phyloP scores from a whole-genome alignment of 83 land plant species.

The Picea abies region DNA sequence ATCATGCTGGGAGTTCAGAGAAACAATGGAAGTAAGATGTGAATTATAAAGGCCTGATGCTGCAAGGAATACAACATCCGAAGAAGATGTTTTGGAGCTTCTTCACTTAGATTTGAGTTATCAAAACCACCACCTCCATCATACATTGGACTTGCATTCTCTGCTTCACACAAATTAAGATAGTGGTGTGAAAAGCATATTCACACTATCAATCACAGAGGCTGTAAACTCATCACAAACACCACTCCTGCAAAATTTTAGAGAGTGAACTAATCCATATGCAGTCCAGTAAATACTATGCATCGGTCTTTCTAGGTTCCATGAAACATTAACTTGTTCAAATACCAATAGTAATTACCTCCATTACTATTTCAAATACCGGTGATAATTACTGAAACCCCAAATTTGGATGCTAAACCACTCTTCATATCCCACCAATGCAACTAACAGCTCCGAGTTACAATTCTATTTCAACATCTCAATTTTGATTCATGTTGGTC shows the following conservation, averaged over 20 bases:
- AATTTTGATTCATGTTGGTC: too few relatives aligned
- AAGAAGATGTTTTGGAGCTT: constrained; percentile 84
- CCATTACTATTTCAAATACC: constrained; percentile 96
- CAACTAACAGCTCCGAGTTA: constrained; percentile 1
- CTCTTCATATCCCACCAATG: too few relatives aligned
- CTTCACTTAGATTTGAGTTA: constrained; percentile 68
- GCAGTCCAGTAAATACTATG: constrained; percentile 76
- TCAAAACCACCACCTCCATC: constrained; percentile 34
- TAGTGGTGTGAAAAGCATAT: constrained; percentile 33
- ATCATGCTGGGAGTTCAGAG: constrained; percentile 88
- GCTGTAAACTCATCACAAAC: constrained; percentile 70
- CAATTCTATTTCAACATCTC: too few relatives aligned
- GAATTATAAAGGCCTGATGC: constrained; percentile 96
- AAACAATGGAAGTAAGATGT: constrained; percentile 96
- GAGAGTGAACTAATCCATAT: constrained; percentile 44
- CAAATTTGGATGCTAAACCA: too few relatives aligned
- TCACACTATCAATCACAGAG: constrained; percentile 71
- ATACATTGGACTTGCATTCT: constrained; percentile 41
- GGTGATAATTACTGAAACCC: constrained; percentile 40
- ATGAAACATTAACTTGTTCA: constrained; percentile 59
- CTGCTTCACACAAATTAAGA: constrained; percentile 52
- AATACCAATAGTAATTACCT: constrained; percentile 34
- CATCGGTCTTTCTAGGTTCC: constrained; percentile 86
- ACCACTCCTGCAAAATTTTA: constrained; percentile 73
- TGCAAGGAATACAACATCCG: constrained; percentile 90